Evolutionary conservation across 768 basidiomycete species (phyloP), one percentile per base, ranked within the genome.

Genomic region (Floccularia luteovirens): DNA sequence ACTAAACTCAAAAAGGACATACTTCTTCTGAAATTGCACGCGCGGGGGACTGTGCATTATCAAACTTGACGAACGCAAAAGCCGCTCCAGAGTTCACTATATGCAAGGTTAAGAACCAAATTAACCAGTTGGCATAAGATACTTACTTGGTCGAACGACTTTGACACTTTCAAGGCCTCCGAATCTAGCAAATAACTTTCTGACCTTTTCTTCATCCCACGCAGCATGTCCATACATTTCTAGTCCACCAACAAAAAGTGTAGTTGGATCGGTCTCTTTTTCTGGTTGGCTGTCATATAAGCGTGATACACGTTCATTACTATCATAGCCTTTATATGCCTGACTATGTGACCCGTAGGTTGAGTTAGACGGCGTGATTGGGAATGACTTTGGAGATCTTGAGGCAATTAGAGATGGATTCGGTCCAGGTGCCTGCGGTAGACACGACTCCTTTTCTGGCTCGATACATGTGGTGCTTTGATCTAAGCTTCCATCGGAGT

Each of bases 31-130:
- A 58, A 16, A 88, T 70, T 3, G 87, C 87, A 41, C 68, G 72
- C n/a, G 70, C 66, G n/a, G 85, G 75, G 23, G 76, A 66, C 6
- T 81, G 76, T 2, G 67, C 66, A 42, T 77, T 74, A 44, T 74
- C 65, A 53, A 80, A 90, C 53, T 72, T 82, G 43, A 90, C 74
- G 50, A 90, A 88, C 1, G 87, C 87, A 53, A 87, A 90, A 2
- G 77, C 84, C n/a, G 77, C 69, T 46, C 68, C 71, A 32, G 75
- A 75, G 47, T 74, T 77, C 24, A 62, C 84, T 88, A 42, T 8
- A 30, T 17, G 34, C 23, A 33, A 12, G 27, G 24, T 30, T 23
- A 38, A 25, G 30, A 5, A 31, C 32, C 38, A 38, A 20, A 17
- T 22, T 10, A 27, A 14, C 20, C n/a, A 47, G 25, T 12, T 30